Evolutionary conservation across 495 filamentous ascomycete genomes (phyloP), one percentile per base, ranked within the genome.

Genomic region (Hamigera avellanea): DNA sequence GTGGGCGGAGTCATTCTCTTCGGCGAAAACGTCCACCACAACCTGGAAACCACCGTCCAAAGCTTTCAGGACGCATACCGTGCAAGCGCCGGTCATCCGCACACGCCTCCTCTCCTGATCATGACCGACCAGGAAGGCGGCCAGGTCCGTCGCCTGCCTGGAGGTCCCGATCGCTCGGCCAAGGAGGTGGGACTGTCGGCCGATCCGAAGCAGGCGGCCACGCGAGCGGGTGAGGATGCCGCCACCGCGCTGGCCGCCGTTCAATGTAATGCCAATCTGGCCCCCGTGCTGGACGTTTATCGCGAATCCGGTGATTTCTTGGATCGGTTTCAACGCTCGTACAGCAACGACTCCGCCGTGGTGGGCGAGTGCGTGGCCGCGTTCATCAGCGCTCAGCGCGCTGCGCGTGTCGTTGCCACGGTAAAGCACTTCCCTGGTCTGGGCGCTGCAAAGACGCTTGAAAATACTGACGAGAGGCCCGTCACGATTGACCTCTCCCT

Each of bases 91-190:
- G 42, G 45, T 8, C 45, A 52, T 12, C 18, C 39, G 2, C 55
- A 49, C 6, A 38, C 36, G 3, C 58, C 58, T 5, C 58, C 58
- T 5, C 40, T 62, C 0, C 36, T 61, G 0, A 57, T 61, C 37
- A 55, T 59, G 49, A 62, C 57, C 1, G 58, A 62, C 36, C 58
- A 62, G 16, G 58, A 62, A 26, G 57, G 58, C 8, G 58, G 54
- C 3, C 2, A 51, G 9, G 45, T 62, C 4, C 43, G 46, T 19
- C 50, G 58, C 8, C 40, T 62, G 1, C 44, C 54, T 3, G 58
- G 56, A 12, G 58, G 56, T 1, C 56, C 58, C 8, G 47, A 40
- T 1, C 17, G 27, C 5, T 58, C 53, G 13, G 52, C 54, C 6
- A 61, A 57, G 36, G 25, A 43, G 35, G 37, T 59, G 7, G 57